These are phyloP conservation scores for Fusarium incarnatum DNA, from an alignment of 2,329 filamentous ascomycete genomes.

Conservation along the genomic window DNA sequence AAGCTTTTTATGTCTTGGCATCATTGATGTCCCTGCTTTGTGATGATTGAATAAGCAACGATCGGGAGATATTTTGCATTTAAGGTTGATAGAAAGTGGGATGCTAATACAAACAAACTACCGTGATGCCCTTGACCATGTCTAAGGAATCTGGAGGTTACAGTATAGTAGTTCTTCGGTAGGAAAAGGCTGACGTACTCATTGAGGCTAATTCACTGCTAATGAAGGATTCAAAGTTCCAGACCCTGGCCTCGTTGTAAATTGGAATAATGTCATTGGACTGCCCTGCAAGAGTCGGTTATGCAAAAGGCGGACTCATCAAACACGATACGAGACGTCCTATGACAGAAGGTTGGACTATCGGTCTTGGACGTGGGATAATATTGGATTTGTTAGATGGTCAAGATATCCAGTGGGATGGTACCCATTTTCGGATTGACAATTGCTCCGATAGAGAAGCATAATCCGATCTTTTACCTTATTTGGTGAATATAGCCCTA, in stretches of 20 bases:
- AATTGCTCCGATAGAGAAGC: slow-evolving; percentile 16
- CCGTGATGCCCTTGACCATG: slow-evolving; percentile 5
- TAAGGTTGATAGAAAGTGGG: background rate
- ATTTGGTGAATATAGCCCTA: slow-evolving; percentile 4
- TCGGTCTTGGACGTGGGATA: slow-evolving; percentile 19
- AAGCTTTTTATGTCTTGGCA: slow-evolving; percentile 20
- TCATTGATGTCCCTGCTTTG: slow-evolving; percentile 17
- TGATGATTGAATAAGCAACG: slow-evolving; percentile 33
- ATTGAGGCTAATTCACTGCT: slow-evolving; percentile 4
- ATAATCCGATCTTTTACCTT: slow-evolving; percentile 6
- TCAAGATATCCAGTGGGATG: slow-evolving; percentile 5
- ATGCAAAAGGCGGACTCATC: slow-evolving; percentile 14
- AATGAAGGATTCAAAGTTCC: background rate
- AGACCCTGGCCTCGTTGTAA: slow-evolving; percentile 17
- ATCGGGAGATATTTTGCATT: background rate
- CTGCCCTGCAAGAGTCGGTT: background rate
- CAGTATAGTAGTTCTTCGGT: background rate
- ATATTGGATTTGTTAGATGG: slow-evolving; percentile 1
- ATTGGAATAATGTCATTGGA: slow-evolving; percentile 29
- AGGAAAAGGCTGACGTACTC: slow-evolving; percentile 25
- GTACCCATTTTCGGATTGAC: slow-evolving; percentile 17
- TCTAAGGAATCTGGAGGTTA: background rate
- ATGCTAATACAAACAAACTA: background rate
- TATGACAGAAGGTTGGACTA: background rate
- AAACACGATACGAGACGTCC: slow-evolving; percentile 24